These are phyloP conservation scores for Exophiala oligosperma DNA, from an alignment of 2,329 filamentous ascomycete species.

Conservation along the genomic window DNA sequence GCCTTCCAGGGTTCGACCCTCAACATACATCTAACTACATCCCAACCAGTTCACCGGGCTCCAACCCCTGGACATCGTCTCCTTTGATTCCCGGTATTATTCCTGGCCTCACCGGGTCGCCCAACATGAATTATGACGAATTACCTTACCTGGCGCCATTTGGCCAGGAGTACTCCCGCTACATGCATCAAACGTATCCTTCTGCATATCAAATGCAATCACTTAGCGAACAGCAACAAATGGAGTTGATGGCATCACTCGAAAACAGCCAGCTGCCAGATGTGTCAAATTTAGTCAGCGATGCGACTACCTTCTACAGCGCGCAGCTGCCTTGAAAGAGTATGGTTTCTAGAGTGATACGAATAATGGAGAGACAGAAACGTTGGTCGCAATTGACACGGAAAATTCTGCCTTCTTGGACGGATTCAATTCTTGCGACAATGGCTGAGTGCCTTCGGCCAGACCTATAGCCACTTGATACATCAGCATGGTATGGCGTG, in stretches of 20 bases:
- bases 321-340: slow-evolving; percentile 19
- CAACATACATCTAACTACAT: slow-evolving; percentile 10
- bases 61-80: slow-evolving; percentile 14
- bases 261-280: slow-evolving; percentile 57
- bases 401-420: too few relatives aligned
- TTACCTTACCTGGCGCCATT: slow-evolving; percentile 45
- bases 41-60: slow-evolving; percentile 8
- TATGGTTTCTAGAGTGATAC: background rate
- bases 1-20: slow-evolving; percentile 23
- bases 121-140: slow-evolving; percentile 24
- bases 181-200: slow-evolving; percentile 47
- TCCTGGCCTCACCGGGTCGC: slow-evolving; percentile 21
- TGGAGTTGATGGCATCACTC: slow-evolving; percentile 77
- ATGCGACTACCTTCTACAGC: slow-evolving; percentile 44
- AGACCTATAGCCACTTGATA: background rate
- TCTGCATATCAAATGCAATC: slow-evolving; percentile 62
- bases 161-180: slow-evolving; percentile 49
- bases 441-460: background rate
- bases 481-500: too few relatives aligned
- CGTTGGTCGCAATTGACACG: too few relatives aligned
- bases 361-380: background rate
- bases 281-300: slow-evolving; percentile 42
- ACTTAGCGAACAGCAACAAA: slow-evolving; percentile 76
- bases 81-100: slow-evolving; percentile 22
- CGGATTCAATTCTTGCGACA: too few relatives aligned